A percentile compares a stretch with the other conserved stretches of the same genome.
Conservation (phyloP, 805 yeast species). For the Ogataea corticis region DNA sequence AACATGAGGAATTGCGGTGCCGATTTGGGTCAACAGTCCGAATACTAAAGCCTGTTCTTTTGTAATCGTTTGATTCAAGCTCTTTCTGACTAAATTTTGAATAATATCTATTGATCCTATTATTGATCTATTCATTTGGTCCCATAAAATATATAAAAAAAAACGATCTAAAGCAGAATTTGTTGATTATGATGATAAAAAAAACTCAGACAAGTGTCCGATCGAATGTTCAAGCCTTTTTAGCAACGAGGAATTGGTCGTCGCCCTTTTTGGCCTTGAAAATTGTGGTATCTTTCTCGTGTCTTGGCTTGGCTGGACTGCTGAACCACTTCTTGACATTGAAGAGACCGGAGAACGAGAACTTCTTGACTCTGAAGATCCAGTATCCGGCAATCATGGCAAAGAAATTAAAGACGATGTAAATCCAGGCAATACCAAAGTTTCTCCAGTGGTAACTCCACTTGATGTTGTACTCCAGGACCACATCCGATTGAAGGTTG, state of each 20-base stretch:
- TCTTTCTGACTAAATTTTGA: background rate
- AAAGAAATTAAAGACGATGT: constrained; percentile 50
- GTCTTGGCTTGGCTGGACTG: constrained; percentile 43
- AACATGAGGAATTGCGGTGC: too few relatives aligned
- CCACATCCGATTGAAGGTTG: constrained; percentile 44
- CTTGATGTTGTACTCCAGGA: constrained; percentile 43
- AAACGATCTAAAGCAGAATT: background rate
- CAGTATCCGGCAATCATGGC: constrained; percentile 42
- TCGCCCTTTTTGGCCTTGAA: constrained; percentile 43
- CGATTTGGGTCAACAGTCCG: too few relatives aligned
- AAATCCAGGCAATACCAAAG: constrained; percentile 61
- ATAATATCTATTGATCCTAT: background rate
- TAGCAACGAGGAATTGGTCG: constrained; percentile 33
- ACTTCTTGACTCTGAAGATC: constrained; percentile 37
- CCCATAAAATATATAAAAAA: background rate
- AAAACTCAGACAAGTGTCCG: background rate
- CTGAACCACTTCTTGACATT: constrained; percentile 41
- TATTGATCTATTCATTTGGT: background rate
- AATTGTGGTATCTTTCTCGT: constrained; percentile 46
- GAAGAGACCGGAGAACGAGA: constrained; percentile 36
- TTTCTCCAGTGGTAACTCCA: constrained; percentile 63
- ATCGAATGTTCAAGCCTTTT: constrained; percentile 3
- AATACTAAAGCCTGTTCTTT: too few relatives aligned
- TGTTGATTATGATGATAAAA: constrained; percentile 3
- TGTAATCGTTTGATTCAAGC: too few relatives aligned